Evolutionary conservation across 768 basidiomycete genomes (phyloP).

Genomic region (Termitomyces heimii): DNA sequence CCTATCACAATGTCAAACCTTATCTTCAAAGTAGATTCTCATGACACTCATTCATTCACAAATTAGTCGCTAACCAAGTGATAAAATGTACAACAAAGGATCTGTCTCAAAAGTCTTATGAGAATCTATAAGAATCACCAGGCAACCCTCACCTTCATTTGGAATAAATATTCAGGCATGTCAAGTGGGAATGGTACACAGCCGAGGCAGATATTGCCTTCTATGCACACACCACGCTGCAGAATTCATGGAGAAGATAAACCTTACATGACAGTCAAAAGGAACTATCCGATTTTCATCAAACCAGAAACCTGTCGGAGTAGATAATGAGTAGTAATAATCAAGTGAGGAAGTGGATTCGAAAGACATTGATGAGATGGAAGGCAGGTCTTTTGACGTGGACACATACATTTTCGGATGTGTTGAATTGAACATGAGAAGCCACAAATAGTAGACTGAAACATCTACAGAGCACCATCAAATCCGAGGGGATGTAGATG

Average conservation of each 20-base stretch:
- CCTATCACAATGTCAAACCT: not conserved
- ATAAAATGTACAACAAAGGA: not conserved
- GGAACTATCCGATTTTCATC: not conserved
- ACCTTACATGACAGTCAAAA: not conserved
- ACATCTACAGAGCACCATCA: not conserved
- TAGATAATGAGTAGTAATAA: not conserved
- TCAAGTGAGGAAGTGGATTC: not conserved
- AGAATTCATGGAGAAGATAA: slow-evolving; percentile 10
- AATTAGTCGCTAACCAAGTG: not conserved
- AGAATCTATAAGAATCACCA: not conserved
- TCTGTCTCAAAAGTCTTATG: not conserved
- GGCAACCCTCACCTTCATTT: too few species aligned
- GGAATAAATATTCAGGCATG: not conserved
- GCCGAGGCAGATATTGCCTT: not conserved
- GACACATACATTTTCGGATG: not conserved
- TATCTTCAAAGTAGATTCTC: not conserved
- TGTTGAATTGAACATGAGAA: not conserved
- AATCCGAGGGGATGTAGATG: not conserved
- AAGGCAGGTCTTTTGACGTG: not conserved
- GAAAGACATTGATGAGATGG: not conserved
- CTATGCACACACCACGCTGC: not conserved
- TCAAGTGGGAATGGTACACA: not conserved
- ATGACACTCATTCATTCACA: not conserved
- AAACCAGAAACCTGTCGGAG: slow-evolving; percentile 6
- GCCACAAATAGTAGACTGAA: not conserved